phyloP scores from a whole-genome alignment of 2,329 filamentous ascomycete species.

The Didymella sp. region DNA sequence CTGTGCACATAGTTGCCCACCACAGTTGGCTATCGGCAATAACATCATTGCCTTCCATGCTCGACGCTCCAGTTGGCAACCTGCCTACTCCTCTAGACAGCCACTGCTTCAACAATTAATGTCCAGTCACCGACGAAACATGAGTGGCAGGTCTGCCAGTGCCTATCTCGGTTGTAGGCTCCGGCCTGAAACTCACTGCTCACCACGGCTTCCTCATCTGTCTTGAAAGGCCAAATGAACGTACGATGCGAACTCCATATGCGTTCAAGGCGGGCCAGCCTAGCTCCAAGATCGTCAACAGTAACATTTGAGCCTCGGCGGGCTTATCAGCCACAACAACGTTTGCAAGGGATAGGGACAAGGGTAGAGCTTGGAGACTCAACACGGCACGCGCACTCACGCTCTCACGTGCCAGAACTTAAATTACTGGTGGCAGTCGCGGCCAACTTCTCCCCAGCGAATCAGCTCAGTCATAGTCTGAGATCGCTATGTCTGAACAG shows the following conservation, averaged over 20 bases:
- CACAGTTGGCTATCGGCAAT: neutral
- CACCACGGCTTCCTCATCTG: neutral
- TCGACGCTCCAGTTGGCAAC: neutral
- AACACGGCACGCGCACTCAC: slow-evolving; percentile 11
- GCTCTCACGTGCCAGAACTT: slow-evolving; percentile 8
- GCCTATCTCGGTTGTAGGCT: neutral
- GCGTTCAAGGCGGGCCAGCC: neutral
- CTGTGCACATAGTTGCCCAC: too few relatives aligned
- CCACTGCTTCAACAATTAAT: too few relatives aligned
- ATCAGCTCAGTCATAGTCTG: neutral
- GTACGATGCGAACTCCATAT: neutral
- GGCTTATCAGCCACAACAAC: neutral
- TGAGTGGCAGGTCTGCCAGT: neutral
- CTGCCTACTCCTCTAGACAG: neutral
- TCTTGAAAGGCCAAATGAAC: neutral
- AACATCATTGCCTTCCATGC: neutral
- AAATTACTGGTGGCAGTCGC: neutral
- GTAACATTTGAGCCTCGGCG: neutral
- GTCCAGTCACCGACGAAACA: neutral
- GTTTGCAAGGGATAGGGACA: slow-evolving; percentile 5
- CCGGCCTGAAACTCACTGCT: neutral
- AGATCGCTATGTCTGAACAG: neutral
- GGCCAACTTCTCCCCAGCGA: neutral
- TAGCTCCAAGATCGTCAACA: neutral
- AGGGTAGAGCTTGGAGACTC: neutral